phyloP scores from a whole-genome alignment of 163 green algal species.

The Chlorella variabilis region DNA sequence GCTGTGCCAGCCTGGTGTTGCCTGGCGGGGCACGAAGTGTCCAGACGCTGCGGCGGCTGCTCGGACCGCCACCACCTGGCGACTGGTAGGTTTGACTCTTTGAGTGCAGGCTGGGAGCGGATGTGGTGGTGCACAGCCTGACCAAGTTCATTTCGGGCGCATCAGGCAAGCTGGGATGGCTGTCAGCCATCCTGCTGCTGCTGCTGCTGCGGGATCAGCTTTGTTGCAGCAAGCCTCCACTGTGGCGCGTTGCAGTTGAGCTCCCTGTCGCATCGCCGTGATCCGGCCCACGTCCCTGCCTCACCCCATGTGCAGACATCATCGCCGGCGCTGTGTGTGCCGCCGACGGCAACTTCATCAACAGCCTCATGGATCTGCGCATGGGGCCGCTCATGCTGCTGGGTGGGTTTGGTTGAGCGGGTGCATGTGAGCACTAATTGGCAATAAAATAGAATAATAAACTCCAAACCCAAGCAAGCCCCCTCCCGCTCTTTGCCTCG shows the following conservation, averaged over 20 bases:
- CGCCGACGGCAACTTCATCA: constrained; percentile 55
- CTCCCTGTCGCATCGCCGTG: neutral
- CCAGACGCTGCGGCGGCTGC: neutral
- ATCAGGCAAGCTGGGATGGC: constrained; percentile 45
- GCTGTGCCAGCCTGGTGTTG: neutral
- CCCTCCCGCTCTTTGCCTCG: neutral
- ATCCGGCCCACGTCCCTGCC: neutral
- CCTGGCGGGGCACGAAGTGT: neutral
- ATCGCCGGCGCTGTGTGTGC: constrained; percentile 24
- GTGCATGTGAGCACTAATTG: too few species aligned
- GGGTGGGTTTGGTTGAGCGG: constrained; percentile 22
- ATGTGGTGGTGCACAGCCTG: constrained; percentile 78
- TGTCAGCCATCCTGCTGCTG: neutral
- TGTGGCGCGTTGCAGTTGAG: neutral
- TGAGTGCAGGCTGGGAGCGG: constrained; percentile 55
- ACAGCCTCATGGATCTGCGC: constrained; percentile 72
- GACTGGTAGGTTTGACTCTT: too few species aligned
- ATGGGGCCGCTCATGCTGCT: constrained; percentile 76
- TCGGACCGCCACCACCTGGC: too few species aligned
- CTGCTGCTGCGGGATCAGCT: neutral
- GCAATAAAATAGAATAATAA: too few species aligned
- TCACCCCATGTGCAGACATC: constrained; percentile 12
- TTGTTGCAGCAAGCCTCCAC: too few species aligned
- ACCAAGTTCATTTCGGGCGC: constrained; percentile 83
- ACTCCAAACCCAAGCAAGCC: too few species aligned